Base-by-base conservation (phyloP, 2,329 filamentous ascomycete species). In the Monosporascus sp. region DNA sequence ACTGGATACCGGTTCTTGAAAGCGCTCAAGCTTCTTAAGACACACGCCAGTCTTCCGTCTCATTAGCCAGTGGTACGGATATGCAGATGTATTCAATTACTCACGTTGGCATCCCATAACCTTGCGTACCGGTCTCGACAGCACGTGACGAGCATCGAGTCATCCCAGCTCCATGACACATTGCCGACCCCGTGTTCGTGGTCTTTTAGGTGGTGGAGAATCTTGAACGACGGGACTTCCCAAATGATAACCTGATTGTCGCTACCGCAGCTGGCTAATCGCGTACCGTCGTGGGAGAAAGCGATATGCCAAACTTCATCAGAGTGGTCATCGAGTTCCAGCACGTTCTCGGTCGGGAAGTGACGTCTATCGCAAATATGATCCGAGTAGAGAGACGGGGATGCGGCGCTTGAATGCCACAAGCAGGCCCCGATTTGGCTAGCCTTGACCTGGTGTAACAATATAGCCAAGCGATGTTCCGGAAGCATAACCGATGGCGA, bases 401-500 rank as follows among this genome's bases (percentile, higher is more conserved):
- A 82, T 3, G 78, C 73, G 2, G 85, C 79, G 3, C 86, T 91
- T 51, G 95, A 97, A 72, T 99, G 94, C 70, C 92, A 97, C 40
- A 92, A 74, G 68, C 94, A 99, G 31, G 82, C 83, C 50, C 86
- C 82, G 54, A 97, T 89, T 72, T 97, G 93, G 58, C 80, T 84
- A 56, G 87, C 80, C 68, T 97, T 96, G 38, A 96, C 85, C 60
- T 95, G 86, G 53, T 92, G 80, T 50, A 99, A 75, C 17, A 99
- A 76, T 37, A 85, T 80, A 2, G 91, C 90, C 45, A 99, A 77
- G 7, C 94, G 86, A 68, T 94, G 89, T 65, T 96, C 90, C 1
- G 94, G 94, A 52, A 99, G 88, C 92, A 99, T 97, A 45, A 96
- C 89, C 4, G 91, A 94, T 0, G 94, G 93, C 1, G 94, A 96